Evolutionary conservation across 257 asterid species (phyloP).

Genomic region (Scutellaria barbata): DNA sequence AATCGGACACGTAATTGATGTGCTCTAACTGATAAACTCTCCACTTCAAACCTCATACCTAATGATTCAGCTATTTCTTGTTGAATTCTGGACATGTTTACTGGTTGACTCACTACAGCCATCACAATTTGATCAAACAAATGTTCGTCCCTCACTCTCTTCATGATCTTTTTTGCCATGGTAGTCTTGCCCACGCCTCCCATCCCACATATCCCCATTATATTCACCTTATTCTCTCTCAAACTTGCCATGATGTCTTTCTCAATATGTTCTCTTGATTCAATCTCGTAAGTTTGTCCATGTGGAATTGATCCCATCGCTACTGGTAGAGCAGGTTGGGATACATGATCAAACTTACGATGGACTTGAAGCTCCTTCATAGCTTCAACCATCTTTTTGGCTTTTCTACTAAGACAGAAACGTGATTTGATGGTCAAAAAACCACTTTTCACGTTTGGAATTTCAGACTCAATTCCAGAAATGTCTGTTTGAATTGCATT

Average conservation of each 20-base stretch:
- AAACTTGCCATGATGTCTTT: constrained; percentile 15
- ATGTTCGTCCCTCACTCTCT: neutral
- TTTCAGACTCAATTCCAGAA: neutral
- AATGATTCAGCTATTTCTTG: constrained; percentile 10
- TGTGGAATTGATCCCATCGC: neutral
- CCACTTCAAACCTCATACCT: neutral
- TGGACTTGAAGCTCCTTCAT: neutral
- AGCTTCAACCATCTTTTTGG: neutral
- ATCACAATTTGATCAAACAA: constrained; percentile 30
- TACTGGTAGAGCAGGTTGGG: neutral
- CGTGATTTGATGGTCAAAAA: neutral
- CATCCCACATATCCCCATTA: constrained; percentile 20
- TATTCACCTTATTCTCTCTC: neutral
- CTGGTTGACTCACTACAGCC: constrained; percentile 18
- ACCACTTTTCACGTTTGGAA: neutral
- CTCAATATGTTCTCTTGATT: constrained; percentile 23
- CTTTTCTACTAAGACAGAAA: constrained; percentile 11
- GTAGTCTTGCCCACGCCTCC: constrained; percentile 24
- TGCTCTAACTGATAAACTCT: neutral
- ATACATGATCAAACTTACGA: neutral
- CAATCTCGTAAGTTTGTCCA: neutral
- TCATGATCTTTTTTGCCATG: neutral
- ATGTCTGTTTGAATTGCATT: neutral
- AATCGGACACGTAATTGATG: neutral
- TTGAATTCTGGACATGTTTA: constrained; percentile 27